phyloP scores from a whole-genome alignment of 2,329 filamentous ascomycete species.

The Biscogniauxia mediterranea region DNA sequence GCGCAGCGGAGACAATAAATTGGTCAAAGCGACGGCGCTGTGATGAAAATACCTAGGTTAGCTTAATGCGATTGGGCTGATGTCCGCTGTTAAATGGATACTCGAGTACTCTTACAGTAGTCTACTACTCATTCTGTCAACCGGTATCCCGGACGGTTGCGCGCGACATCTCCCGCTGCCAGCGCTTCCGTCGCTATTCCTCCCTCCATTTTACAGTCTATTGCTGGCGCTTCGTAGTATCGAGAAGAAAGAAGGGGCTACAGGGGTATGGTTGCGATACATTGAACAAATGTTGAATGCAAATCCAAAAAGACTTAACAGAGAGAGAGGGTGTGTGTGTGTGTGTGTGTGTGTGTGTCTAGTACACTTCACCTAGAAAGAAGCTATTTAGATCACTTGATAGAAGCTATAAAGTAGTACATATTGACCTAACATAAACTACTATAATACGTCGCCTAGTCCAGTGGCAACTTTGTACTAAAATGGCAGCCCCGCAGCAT shows the following conservation, averaged over 20 bases:
- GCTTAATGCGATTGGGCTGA: background rate
- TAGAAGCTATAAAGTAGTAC: too few relatives aligned
- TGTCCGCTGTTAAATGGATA: background rate
- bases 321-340: too few relatives aligned
- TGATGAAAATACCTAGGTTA: background rate
- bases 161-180: background rate
- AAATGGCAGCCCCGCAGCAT: background rate
- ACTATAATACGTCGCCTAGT: background rate
- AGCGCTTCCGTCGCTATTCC: background rate
- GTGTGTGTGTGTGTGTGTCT: too few relatives aligned
- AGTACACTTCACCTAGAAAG: too few relatives aligned
- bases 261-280: too few relatives aligned
- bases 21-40: background rate
- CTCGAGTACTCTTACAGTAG: background rate
- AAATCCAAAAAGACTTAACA: too few relatives aligned
- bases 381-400: too few relatives aligned
- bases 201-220: too few relatives aligned
- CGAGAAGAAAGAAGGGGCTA: too few relatives aligned
- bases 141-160: background rate
- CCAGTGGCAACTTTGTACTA: background rate
- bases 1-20: background rate
- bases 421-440: background rate
- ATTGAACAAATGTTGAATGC: too few relatives aligned
- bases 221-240: too few relatives aligned
- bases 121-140: background rate